These are phyloP conservation scores for Cryptomeria japonica DNA, from an alignment of 75 land plant genomes.

Conservation along the genomic window DNA sequence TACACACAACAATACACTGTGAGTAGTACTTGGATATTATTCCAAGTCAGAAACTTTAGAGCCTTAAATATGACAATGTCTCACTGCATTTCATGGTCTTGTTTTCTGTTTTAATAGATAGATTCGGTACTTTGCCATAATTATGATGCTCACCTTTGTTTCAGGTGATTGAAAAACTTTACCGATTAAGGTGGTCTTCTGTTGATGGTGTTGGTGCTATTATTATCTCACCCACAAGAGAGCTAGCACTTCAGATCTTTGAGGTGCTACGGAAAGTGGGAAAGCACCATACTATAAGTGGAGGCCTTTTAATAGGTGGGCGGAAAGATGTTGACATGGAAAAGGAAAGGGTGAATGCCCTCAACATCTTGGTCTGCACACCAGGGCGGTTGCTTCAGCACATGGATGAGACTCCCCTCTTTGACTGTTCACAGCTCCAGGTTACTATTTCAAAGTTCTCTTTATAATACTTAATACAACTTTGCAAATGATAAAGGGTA, in stretches of 20 bases:
- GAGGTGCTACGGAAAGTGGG: slow-evolving; percentile 85
- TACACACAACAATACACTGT: not conserved
- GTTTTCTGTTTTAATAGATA: not conserved
- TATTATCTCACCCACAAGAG: slow-evolving; percentile 97
- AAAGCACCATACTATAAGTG: slow-evolving; percentile 82
- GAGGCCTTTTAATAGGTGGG: slow-evolving; percentile 95
- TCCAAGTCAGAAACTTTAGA: not conserved
- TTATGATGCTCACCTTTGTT: not conserved
- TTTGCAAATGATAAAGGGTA: not conserved
- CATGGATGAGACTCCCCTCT: slow-evolving; percentile 97
- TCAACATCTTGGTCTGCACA: slow-evolving; percentile 94
- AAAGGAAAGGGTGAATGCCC: slow-evolving; percentile 66
- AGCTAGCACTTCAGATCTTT: slow-evolving; percentile 85
- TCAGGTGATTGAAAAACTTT: slow-evolving; percentile 89
- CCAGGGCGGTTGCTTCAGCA: slow-evolving; percentile 98
- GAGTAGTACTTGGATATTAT: not conserved
- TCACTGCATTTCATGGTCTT: not conserved
- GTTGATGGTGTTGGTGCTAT: slow-evolving; percentile 94
- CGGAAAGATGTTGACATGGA: slow-evolving; percentile 83
- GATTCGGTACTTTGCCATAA: not conserved
- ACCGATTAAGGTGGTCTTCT: slow-evolving; percentile 73
- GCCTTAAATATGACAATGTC: not conserved
- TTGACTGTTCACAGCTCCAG: slow-evolving; percentile 95
- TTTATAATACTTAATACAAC: not conserved
- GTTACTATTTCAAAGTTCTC: slow-evolving; percentile 27